Evolutionary conservation across 129 eudicot species (phyloP), one percentile per base, ranked within the genome.

Genomic region (Deinandra increscens): DNA sequence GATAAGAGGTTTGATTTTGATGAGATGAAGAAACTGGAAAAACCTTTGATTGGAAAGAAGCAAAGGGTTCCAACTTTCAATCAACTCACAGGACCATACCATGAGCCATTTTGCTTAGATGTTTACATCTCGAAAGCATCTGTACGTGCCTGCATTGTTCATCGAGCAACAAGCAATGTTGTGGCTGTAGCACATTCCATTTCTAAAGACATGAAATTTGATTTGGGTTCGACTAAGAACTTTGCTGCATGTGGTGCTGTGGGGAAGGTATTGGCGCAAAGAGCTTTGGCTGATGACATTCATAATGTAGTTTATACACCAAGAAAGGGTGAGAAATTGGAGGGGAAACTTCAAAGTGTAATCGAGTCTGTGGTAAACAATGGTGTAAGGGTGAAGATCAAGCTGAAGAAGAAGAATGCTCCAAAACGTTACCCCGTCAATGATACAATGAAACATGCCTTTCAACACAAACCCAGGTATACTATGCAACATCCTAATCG

Each of bases 91-190:
- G 98, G 84, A 5, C 84, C 95, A 38, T 92, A 88, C 79, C 96
- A 88, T 59, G 98, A 92, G 70, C 98, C 98, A 11, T 92, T 92
- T 80, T 92, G 98, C 71, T 82, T 92, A 75, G 98, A 92, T 75
- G 80, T 92, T 59, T 86, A 78, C 31, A 78, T 92, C 49, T 84
- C 98, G 0, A 88, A 86, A 66, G 91, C 91, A 51, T 92, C 98
- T 43, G 91, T 86, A n/a, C 87, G 96, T 42, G 98, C 91, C n/a
- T 84, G 98, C 78, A 77, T 92, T 33, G 78, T 92, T 73, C 98
- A 92, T 68, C 83, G 96, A 42, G 95, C 85, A 7, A 92, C 98
- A 8, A 92, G 96, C 75, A 86, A 91, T 11, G 98, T 91, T 15
- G 96, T 91, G 26, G 87, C 66, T 38, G 96, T 86, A 17, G 86